Conservation (phyloP, 1,284 basidiomycete species). For the Sphaerobolus stellatus region DNA sequence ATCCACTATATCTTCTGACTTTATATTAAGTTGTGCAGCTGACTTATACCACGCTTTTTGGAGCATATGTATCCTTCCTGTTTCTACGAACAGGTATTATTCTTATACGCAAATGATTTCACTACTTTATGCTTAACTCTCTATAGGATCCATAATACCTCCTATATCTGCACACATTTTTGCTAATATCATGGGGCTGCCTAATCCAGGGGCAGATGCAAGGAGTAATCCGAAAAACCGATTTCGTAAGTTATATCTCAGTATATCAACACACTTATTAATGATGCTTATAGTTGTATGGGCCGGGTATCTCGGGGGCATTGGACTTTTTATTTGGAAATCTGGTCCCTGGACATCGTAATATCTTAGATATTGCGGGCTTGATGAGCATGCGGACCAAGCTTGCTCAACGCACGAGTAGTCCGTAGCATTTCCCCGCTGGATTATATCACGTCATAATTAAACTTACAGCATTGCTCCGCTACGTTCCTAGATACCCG, state of each 20-base stretch:
- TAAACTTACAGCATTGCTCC: too few species aligned
- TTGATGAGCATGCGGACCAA: too few species aligned
- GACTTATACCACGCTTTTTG: slow-evolving; percentile 88
- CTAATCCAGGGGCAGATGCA: slow-evolving; percentile 46
- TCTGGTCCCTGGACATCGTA: slow-evolving; percentile 4
- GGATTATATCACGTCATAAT: too few species aligned
- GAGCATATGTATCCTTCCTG: slow-evolving; percentile 84
- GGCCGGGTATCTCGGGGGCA: slow-evolving; percentile 6
- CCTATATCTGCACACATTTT: slow-evolving; percentile 80
- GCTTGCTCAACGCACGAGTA: too few species aligned
- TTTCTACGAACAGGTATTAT: slow-evolving; percentile 78
- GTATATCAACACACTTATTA: not conserved
- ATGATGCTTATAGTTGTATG: slow-evolving; percentile 3
- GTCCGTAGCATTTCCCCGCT: too few species aligned
- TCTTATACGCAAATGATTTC: slow-evolving; percentile 4
- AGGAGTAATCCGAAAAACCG: slow-evolving; percentile 36
- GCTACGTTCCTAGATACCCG: too few species aligned
- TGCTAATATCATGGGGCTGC: slow-evolving; percentile 95
- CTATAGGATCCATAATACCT: slow-evolving; percentile 35
- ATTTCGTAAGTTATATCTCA: slow-evolving; percentile 32
- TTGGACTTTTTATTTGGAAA: not conserved
- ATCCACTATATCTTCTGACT: slow-evolving; percentile 12
- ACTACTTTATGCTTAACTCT: not conserved
- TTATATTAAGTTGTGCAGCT: slow-evolving; percentile 74
- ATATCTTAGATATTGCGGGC: too few species aligned